These are phyloP conservation scores for Pyrus pyrifolia DNA, from an alignment of 306 rosid genomes.

Conservation along the genomic window DNA sequence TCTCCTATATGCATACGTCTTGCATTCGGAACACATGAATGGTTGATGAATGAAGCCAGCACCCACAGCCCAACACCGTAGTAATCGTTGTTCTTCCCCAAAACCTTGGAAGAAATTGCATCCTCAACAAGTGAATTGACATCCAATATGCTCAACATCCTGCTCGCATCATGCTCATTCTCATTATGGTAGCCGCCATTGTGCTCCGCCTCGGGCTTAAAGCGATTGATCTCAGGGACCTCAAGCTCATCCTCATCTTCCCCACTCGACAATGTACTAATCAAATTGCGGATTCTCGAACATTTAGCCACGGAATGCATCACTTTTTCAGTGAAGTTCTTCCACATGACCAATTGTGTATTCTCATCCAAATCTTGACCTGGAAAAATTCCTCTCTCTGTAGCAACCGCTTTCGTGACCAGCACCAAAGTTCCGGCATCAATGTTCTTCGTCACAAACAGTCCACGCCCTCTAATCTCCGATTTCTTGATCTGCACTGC, in stretches of 20 bases:
- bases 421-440: slow-evolving; percentile 65
- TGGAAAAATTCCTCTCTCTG: slow-evolving; percentile 66
- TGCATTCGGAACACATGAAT: slow-evolving; percentile 69
- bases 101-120: slow-evolving; percentile 53
- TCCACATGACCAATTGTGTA: slow-evolving; percentile 83
- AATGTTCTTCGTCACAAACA: slow-evolving; percentile 58
- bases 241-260: slow-evolving; percentile 63
- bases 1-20: slow-evolving; percentile 80
- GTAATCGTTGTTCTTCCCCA: slow-evolving; percentile 62
- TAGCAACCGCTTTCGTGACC: slow-evolving; percentile 60
- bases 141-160: slow-evolving; percentile 54
- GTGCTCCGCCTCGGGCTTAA: slow-evolving; percentile 40
- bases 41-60: slow-evolving; percentile 69
- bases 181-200: neutral
- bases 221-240: slow-evolving; percentile 49
- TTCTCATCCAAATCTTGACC: slow-evolving; percentile 58
- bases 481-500: slow-evolving; percentile 60
- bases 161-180: slow-evolving; percentile 32
- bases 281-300: slow-evolving; percentile 33
- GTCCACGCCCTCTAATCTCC: slow-evolving; percentile 63
- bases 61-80: slow-evolving; percentile 85
- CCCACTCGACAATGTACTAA: slow-evolving; percentile 50
- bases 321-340: slow-evolving; percentile 59
- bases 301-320: slow-evolving; percentile 35
- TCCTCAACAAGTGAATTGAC: slow-evolving; percentile 76